Percentiles rank a stretch among this genome's conserved stretches.
Evolutionary conservation across 805 yeast genomes (phyloP).

Genomic region (Schwanniomyces occidentalis): DNA sequence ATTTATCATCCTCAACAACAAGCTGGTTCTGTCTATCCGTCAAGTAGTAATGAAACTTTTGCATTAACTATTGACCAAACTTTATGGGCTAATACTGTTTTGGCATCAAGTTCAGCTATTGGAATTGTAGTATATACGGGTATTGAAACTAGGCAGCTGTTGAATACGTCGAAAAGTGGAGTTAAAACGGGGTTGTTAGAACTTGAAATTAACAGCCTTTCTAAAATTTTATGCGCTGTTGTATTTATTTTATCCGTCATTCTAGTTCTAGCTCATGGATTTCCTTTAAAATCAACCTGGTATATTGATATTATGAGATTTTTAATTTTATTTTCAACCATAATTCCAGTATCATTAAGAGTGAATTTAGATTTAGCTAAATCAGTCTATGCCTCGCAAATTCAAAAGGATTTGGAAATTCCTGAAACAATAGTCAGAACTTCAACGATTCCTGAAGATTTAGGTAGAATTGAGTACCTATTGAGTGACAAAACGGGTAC

Average conservation of each 20-base stretch:
- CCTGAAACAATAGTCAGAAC: constrained; percentile 92
- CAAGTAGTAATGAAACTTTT: constrained; percentile 43
- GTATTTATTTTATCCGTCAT: constrained; percentile 77
- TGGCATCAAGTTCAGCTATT: constrained; percentile 89
- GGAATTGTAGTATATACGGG: constrained; percentile 93
- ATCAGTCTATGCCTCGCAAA: constrained; percentile 92
- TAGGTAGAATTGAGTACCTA: constrained; percentile 92
- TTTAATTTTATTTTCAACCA: constrained; percentile 87
- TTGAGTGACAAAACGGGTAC: constrained; percentile 97
- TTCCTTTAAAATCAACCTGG: constrained; percentile 64
- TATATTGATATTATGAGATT: constrained; percentile 89
- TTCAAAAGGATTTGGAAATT: constrained; percentile 81
- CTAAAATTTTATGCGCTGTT: constrained; percentile 84
- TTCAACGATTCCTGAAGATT: constrained; percentile 95
- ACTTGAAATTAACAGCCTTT: constrained; percentile 82
- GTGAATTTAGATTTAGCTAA: constrained; percentile 95
- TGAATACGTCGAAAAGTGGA: constrained; percentile 86
- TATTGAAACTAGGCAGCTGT: constrained; percentile 86
- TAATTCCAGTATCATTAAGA: constrained; percentile 92
- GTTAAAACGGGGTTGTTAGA: constrained; percentile 90
- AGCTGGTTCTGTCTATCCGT: constrained; percentile 18
- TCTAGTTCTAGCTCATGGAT: constrained; percentile 80
- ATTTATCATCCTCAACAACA: constrained; percentile 42
- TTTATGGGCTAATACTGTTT: constrained; percentile 96
- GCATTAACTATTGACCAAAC: constrained; percentile 88